These are phyloP conservation scores for Aspergillus puulaauensis DNA, from an alignment of 2,329 filamentous ascomycete species.

Conservation along the genomic window DNA sequence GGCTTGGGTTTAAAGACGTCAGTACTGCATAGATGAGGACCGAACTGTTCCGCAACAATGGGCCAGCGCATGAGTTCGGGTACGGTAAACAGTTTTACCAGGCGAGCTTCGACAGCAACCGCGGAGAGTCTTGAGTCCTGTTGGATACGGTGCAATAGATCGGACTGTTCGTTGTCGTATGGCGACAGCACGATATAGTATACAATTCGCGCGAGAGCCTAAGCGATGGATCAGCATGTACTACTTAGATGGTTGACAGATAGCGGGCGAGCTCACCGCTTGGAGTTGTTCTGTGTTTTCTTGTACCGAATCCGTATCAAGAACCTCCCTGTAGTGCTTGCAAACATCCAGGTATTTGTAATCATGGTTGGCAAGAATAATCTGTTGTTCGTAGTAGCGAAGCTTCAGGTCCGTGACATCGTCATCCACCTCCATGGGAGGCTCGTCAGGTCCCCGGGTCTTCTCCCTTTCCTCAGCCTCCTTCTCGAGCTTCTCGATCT, in stretches of 20 bases:
- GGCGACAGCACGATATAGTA: slow-evolving; percentile 96
- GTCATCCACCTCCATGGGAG: slow-evolving; percentile 74
- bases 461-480: slow-evolving; percentile 74
- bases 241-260: background rate
- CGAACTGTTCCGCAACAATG: slow-evolving; percentile 83
- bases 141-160: slow-evolving; percentile 90
- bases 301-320: slow-evolving; percentile 94
- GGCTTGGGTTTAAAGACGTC: slow-evolving; percentile 77
- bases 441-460: slow-evolving; percentile 72
- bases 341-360: slow-evolving; percentile 96
- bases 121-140: slow-evolving; percentile 77
- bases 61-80: slow-evolving; percentile 99
- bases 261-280: slow-evolving; percentile 63
- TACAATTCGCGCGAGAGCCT: slow-evolving; percentile 92
- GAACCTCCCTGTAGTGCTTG: slow-evolving; percentile 95
- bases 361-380: slow-evolving; percentile 91
- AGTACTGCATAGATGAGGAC: slow-evolving; percentile 79
- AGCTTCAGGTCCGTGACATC: slow-evolving; percentile 97
- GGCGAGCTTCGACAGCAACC: slow-evolving; percentile 75
- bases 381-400: slow-evolving; percentile 95
- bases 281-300: slow-evolving; percentile 82
- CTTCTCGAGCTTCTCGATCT: slow-evolving; percentile 87
- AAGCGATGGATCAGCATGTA: background rate
- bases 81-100: slow-evolving; percentile 92
- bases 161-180: slow-evolving; percentile 97